Evolutionary conservation across 331 rosid species (phyloP), one percentile per base, ranked within the genome.

Genomic region (Ulmus americana): DNA sequence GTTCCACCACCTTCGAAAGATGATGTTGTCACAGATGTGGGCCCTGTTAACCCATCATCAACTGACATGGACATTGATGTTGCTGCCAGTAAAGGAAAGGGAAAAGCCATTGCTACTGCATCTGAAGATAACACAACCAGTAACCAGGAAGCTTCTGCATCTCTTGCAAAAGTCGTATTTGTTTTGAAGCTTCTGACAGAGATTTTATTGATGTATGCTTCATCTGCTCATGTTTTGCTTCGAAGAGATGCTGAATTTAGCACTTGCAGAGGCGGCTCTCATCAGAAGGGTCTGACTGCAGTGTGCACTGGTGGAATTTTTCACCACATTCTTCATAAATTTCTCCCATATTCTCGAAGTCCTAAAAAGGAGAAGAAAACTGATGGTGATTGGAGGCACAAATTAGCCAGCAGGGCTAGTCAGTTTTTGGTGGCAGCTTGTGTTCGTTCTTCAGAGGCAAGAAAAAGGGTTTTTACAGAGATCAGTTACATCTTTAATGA

Each of bases 371-470:
- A 94, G 72, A 94, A 94, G 84, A 87, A 81, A 85, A 59, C 52
- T 54, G 99, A 94, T 70, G 90, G 95, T 69, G 97, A 90, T 76
- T 94, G 99, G 99, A 87, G 90, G 86, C 99, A 94, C 85, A 94
- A 90, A 75, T 79, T 94, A 71, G 99, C 96, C 81, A 81, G 81
- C 74, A 82, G 95, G 78, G 95, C 95, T 18, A 90, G 85, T 70
- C 97, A 90, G 77, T 90, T 94, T 75, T 41, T 94, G 80, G 99
- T 94, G 52, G 97, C 97, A 69, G 87, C 95, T 8, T 87, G 95
- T 77, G 97, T 94, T 70, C 97, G 99, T 50, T 94, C 99, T 53
- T 67, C 95, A 13, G 99, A 94, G 84, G 96, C 97, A 74, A 94
- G 99, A 79, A 85, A 42, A 74, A 84, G 99, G 83, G 75, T 90